Base-by-base conservation (phyloP, 371 early-diverging fungal genomes). In the Mortierella polycephala region DNA sequence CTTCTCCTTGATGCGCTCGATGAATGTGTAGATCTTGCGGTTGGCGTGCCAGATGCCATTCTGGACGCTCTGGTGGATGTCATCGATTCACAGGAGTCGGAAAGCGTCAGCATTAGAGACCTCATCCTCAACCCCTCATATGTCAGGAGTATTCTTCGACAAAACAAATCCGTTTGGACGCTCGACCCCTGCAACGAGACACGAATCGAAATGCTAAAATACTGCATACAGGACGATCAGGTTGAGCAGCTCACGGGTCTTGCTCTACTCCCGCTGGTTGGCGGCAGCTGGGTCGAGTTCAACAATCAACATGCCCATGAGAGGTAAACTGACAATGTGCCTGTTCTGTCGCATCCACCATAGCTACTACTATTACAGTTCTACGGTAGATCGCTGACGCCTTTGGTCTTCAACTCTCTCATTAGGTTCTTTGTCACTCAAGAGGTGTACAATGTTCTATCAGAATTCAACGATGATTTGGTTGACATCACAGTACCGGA, bases 241-340 rank as follows among this genome's bases (percentile, higher is more conserved):
- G 13, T 74, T 23, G 45, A 42, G 13, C 69, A 49, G 13, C 64
- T 74, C 8, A 64, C 68, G 30, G 74, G 74, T 8, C 30, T 74
- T 2, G 69, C 74, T 5, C 44, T 74, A 5, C 60, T 74, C 1
- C 74, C 74, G 5, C n/a, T 74, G 40, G 74, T 60, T 9, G 61
- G 58, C 7, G 64, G 41, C 5, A n/a, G 41, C 9, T 74, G 74
- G 74, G 74, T 64, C 14, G 69, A 74, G 23, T 74, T 74, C 57
- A 23, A 14, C 5, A 18, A 44, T 20, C 12, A 56, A 7, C 21
- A 47, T 1, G 59, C 64, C 10, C 2, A 13, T n/a, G 50, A 50
- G 11, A 50, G 69, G 69, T 74, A 64, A 40, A 40, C 1, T 7
- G 42, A 18, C n/a, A n/a, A 9, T 10, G 30, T 7, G 16, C 37